A percentile compares a stretch with the other conserved stretches of the same genome.
Evolutionary conservation across 352 stramenopile genomes (phyloP).

Genomic region (Phytophthora pseudosyringae): DNA sequence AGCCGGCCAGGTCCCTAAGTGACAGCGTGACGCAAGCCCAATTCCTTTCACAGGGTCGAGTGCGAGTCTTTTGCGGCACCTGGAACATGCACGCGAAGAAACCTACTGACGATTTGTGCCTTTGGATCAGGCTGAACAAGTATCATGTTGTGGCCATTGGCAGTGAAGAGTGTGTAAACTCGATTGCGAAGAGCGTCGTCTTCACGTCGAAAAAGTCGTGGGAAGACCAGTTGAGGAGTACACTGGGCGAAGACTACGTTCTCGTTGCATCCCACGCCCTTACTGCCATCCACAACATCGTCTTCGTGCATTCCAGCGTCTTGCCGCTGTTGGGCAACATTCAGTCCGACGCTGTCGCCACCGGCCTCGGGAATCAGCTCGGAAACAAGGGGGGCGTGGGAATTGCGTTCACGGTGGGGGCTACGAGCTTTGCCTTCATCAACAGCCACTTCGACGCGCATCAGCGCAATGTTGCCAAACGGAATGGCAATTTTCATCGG

Average conservation of each 20-base stretch:
- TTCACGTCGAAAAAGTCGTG: constrained; percentile 91
- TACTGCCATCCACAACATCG: constrained; percentile 93
- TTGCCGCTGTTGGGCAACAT: constrained; percentile 88
- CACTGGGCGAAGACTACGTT: constrained; percentile 87
- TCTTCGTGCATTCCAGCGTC: constrained; percentile 93
- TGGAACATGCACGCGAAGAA: constrained; percentile 90
- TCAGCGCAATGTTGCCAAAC: constrained; percentile 84
- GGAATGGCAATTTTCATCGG: constrained; percentile 92
- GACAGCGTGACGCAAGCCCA: constrained; percentile 40
- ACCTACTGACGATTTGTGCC: constrained; percentile 57
- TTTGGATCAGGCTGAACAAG: constrained; percentile 76
- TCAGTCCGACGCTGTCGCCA: constrained; percentile 91
- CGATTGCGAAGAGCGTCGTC: constrained; percentile 92
- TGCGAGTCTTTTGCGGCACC: constrained; percentile 83
- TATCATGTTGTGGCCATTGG: constrained; percentile 91
- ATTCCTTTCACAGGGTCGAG: constrained; percentile 48
- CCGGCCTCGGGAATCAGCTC: constrained; percentile 94
- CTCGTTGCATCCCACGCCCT: constrained; percentile 91
- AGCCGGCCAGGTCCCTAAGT: constrained; percentile 21
- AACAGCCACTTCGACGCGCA: constrained; percentile 95
- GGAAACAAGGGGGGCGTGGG: constrained; percentile 97
- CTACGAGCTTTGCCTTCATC: constrained; percentile 92
- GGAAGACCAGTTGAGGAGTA: constrained; percentile 65
- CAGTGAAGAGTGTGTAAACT: constrained; percentile 95
- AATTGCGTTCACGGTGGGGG: constrained; percentile 82